Percentiles rank a stretch among this genome's conserved stretches.
These are phyloP conservation scores for Acorus calamus DNA, from an alignment of 106 monocot genomes.

Conservation along the genomic window DNA sequence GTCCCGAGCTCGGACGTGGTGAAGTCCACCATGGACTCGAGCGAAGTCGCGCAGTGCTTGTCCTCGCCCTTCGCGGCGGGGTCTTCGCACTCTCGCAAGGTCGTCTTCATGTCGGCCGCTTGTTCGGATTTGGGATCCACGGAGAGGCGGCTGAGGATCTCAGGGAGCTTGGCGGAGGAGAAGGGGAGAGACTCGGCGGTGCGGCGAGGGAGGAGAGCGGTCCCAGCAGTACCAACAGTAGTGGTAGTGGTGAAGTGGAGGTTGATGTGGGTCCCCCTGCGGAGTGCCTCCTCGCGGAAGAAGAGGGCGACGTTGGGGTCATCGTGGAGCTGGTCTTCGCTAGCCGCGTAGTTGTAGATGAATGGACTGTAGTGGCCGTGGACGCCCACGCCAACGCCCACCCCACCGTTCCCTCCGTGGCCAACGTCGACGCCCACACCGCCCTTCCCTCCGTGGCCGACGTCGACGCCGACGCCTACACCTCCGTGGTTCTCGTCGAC, in stretches of 20 bases:
- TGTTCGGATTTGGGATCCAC: constrained; percentile 3
- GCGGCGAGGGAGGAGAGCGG: constrained; percentile 4
- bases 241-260: neutral
- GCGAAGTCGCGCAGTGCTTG: constrained; percentile 25
- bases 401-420: neutral
- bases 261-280: neutral
- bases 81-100: constrained; percentile 14
- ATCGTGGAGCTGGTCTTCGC: constrained; percentile 35
- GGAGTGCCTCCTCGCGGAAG: constrained; percentile 36
- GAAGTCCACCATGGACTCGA: constrained; percentile 42
- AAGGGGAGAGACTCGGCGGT: constrained; percentile 14
- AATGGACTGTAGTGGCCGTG: constrained; percentile 15
- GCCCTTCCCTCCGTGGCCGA: constrained; percentile 7
- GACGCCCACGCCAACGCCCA: constrained; percentile 19
- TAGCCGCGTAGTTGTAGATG: constrained; percentile 27
- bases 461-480: constrained; percentile 28
- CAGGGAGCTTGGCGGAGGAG: constrained; percentile 7
- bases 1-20: constrained; percentile 19
- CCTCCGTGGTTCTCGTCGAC: constrained; percentile 23
- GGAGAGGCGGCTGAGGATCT: constrained; percentile 6
- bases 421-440: constrained; percentile 14
- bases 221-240: neutral
- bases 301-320: constrained; percentile 33
- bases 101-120: constrained; percentile 10
- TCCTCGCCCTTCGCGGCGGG: constrained; percentile 10